Evolutionary conservation across 139 green algal genomes (phyloP), one percentile per base, ranked within the genome.

Genomic region (Chlamydomonas applanata): DNA sequence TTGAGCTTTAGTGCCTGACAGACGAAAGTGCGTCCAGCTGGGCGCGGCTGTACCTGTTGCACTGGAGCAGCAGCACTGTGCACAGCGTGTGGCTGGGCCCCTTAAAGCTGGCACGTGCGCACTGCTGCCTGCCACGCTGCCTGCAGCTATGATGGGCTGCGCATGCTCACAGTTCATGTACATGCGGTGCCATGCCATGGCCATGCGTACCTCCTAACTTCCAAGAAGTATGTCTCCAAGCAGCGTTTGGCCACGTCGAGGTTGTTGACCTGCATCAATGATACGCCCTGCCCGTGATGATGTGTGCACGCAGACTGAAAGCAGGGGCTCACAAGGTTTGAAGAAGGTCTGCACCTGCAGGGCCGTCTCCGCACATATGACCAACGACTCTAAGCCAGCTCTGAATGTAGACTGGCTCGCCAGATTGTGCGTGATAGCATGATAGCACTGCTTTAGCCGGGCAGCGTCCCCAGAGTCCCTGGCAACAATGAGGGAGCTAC

Each of bases 181-280:
- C n/a, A n/a, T n/a, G n/a, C n/a, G n/a, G n/a, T n/a, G n/a, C n/a
- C n/a, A n/a, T 49, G 40, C 7, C 40, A 49, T 49, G 40, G 40
- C 46, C 40, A 49, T 49, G 40, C 40, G 40, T 29, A 86, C 81
- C 76, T 78, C 22, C 73, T 32, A 4, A 62, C 59, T 35, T 86
- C 81, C 61, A 86, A 53, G 34, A 83, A 79, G 53, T 86, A 86
- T 14, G 69, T 70, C 45, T 86, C 76, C n/a, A 86, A 56, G 53
- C 81, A 86, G 13, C 74, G 61, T 27, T 81, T 69, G 9, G 81
- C 81, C 7, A 86, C 44, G 16, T 86, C 81, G 44, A 86, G 62
- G 32, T 81, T 79, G 11, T 75, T 52, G 1, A 86, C 69, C 81
- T 86, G 76, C 22, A 35, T 63, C 27, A 4, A 24, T 52, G 68